These are phyloP conservation scores for Fusarium denticulatum DNA, from an alignment of 2,329 filamentous ascomycete species.

Conservation along the genomic window DNA sequence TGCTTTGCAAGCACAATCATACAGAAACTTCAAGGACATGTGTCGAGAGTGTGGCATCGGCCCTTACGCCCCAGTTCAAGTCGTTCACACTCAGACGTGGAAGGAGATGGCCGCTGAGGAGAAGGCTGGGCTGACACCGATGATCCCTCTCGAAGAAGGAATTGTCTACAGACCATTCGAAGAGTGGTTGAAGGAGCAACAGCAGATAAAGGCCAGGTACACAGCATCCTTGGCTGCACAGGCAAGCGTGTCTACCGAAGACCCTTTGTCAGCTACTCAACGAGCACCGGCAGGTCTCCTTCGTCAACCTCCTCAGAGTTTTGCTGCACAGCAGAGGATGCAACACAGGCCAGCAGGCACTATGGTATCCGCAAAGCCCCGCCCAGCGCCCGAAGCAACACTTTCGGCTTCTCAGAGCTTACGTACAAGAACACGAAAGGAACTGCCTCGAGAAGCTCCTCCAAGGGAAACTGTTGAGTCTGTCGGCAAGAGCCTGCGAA, in stretches of 20 bases:
- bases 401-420: slow-evolving; percentile 45
- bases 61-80: slow-evolving; percentile 59
- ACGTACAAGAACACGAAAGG: slow-evolving; percentile 44
- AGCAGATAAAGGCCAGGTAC: slow-evolving; percentile 49
- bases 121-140: slow-evolving; percentile 70
- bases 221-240: slow-evolving; percentile 45
- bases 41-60: slow-evolving; percentile 69
- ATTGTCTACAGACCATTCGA: slow-evolving; percentile 73
- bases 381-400: slow-evolving; percentile 36
- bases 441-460: slow-evolving; percentile 38
- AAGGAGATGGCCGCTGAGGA: slow-evolving; percentile 75
- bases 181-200: slow-evolving; percentile 66
- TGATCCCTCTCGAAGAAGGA: slow-evolving; percentile 69
- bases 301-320: slow-evolving; percentile 69
- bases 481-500: slow-evolving; percentile 42
- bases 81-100: slow-evolving; percentile 67
- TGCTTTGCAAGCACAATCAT: slow-evolving; percentile 57
- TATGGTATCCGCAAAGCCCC: slow-evolving; percentile 40
- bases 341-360: slow-evolving; percentile 58
- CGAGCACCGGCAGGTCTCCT: slow-evolving; percentile 56
- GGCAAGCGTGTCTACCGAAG: slow-evolving; percentile 45
- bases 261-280: slow-evolving; percentile 48
- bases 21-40: slow-evolving; percentile 65
- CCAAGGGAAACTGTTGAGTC: slow-evolving; percentile 39
- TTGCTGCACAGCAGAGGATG: slow-evolving; percentile 72